These are phyloP conservation scores for Arthrobotrys pseudoclavata DNA, from an alignment of 2,329 filamentous ascomycete genomes.

Conservation along the genomic window DNA sequence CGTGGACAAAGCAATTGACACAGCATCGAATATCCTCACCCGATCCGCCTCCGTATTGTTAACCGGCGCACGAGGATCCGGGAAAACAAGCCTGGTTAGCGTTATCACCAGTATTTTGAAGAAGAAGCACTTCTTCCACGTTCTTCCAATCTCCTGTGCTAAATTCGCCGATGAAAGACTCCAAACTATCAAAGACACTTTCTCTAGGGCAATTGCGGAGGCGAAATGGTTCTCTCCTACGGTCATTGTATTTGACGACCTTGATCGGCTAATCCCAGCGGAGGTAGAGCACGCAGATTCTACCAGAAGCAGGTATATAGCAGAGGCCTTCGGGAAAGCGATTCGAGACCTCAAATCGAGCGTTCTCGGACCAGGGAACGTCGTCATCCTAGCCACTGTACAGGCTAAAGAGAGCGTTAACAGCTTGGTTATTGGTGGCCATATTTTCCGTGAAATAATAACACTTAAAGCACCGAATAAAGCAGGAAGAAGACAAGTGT, in stretches of 20 bases:
- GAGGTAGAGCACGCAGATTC: constrained; percentile 98
- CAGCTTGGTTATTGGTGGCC: constrained; percentile 88
- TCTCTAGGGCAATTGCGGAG: constrained; percentile 85
- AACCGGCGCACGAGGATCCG: constrained; percentile 88
- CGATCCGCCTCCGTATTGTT: constrained; percentile 90
- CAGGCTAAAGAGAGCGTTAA: constrained; percentile 94
- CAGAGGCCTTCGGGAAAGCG: constrained; percentile 86
- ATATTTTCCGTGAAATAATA: constrained; percentile 91
- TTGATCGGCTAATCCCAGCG: constrained; percentile 91
- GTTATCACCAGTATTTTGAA: constrained; percentile 78
- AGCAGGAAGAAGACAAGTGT: constrained; percentile 83
- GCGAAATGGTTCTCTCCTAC: constrained; percentile 91
- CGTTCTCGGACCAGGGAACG: constrained; percentile 67
- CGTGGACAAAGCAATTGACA: constrained; percentile 81
- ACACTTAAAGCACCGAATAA: constrained; percentile 92
- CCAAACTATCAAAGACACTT: constrained; percentile 88
- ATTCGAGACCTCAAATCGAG: constrained; percentile 81
- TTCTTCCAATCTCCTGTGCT: constrained; percentile 62
- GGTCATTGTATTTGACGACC: constrained; percentile 88
- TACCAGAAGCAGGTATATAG: constrained; percentile 89
- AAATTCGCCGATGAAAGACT: constrained; percentile 87
- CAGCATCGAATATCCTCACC: constrained; percentile 80
- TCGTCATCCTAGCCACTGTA: constrained; percentile 89
- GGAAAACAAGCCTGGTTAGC: constrained; percentile 86
- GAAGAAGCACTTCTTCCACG: constrained; percentile 62